A percentile compares a stretch with the other conserved stretches of the same genome.
Evolutionary conservation across 306 rosid species (phyloP).

Genomic region (Canavalia ensiformis): DNA sequence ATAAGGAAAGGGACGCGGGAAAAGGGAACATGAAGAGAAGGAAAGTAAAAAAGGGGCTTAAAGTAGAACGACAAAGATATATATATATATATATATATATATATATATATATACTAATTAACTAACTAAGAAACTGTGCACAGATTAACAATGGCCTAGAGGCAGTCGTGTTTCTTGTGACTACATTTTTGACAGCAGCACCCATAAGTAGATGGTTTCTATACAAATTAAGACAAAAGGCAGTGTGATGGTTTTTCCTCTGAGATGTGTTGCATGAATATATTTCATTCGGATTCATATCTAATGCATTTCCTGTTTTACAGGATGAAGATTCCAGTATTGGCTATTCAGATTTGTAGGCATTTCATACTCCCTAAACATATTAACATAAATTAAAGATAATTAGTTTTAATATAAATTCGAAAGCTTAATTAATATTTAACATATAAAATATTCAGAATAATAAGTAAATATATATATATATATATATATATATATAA

Average conservation of each 20-base stretch:
- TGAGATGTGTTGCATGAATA: background rate
- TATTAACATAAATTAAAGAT: too few species aligned
- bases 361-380: too few species aligned
- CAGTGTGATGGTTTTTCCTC: background rate
- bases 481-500: too few species aligned
- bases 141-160: background rate
- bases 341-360: too few species aligned
- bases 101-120: background rate
- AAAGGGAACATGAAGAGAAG: background rate
- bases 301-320: background rate
- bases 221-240: background rate
- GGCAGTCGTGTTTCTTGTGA: slow-evolving; percentile 28
- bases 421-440: too few species aligned
- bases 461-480: too few species aligned
- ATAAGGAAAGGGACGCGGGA: background rate
- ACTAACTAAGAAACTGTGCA: background rate
- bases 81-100: too few species aligned
- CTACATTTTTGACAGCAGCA: background rate
- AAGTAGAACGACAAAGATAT: background rate
- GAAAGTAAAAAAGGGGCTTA: background rate
- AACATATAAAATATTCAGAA: too few species aligned
- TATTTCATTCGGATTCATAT: background rate
- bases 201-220: background rate
- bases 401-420: too few species aligned
- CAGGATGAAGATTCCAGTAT: background rate